Base-by-base conservation (phyloP, 768 basidiomycete species). In the Exidia glandulosa region DNA sequence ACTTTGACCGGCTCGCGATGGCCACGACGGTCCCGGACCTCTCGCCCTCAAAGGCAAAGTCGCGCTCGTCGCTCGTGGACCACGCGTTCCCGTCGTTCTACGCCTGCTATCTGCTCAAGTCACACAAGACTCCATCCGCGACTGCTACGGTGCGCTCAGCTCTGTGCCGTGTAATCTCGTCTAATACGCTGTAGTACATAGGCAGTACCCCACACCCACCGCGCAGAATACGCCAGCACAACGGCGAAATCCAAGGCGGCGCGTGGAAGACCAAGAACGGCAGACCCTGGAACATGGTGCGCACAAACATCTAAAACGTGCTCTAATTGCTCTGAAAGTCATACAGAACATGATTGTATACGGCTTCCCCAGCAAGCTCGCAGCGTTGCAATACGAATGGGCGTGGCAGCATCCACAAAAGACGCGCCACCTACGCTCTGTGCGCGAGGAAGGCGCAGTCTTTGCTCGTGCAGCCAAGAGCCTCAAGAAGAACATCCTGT, bases 301-400 rank as follows among this genome's bases (percentile, higher is more conserved):
- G 29, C 23, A 55, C 50, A 57, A 23, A 55, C 30, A 54, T 14
- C 9, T 30, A 31, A 55, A 23, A 55, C 29, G 19, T 32, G 13
- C 5, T 32, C 31, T 19, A 6, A 16, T n/a, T 2, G 12, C 14
- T 25, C 50, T 12, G 25, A 0, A 5, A 6, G 14, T 29, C 13
- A 27, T 14, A 27, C 1, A 54, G 50, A 83, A 86, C 61, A 85
- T 91, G 84, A 85, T 91, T 36, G 85, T 91, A 1, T 79, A 88
- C 67, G 90, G 90, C 3, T 91, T 93, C 65, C 88, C 89, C 0
- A 88, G 86, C 59, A 83, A 81, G 68, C 70, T 89, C 69, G 80
- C 87, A 2, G 89, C 90, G 12, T 71, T 83, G 27, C 81, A 89
- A 70, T 90, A 90, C 65, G 88, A 90, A 73, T 90, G 87, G 87